phyloP scores from a whole-genome alignment of 305 asterid genomes.

The Fraxinus paxiana region DNA sequence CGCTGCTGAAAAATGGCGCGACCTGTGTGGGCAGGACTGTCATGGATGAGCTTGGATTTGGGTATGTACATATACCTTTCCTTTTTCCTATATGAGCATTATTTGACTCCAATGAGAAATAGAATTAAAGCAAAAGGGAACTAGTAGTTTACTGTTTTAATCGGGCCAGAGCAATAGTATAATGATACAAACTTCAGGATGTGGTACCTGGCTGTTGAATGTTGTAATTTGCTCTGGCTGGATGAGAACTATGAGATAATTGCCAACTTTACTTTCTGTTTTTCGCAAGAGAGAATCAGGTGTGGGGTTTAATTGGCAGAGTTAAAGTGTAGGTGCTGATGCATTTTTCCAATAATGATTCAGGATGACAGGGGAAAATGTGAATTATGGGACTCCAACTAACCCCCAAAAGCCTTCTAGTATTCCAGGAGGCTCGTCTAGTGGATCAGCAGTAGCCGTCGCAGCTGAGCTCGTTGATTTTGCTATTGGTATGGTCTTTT shows the following conservation, averaged over 20 bases:
- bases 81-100: neutral
- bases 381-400: slow-evolving; percentile 64
- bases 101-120: neutral
- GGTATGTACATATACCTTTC: slow-evolving; percentile 37
- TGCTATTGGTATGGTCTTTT: slow-evolving; percentile 63
- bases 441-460: slow-evolving; percentile 94
- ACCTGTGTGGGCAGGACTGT: slow-evolving; percentile 79
- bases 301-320: neutral
- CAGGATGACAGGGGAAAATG: slow-evolving; percentile 87
- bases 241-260: slow-evolving; percentile 1
- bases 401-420: slow-evolving; percentile 69
- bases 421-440: slow-evolving; percentile 85
- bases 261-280: neutral
- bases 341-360: slow-evolving; percentile 22
- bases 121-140: neutral
- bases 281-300: neutral
- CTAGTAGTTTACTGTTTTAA: neutral
- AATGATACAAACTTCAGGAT: neutral
- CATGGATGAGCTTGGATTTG: slow-evolving; percentile 87
- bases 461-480: slow-evolving; percentile 81
- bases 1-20: slow-evolving; percentile 68
- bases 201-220: neutral
- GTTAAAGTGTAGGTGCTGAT: slow-evolving; percentile 16
- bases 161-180: neutral
- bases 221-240: slow-evolving; percentile 3